A percentile compares a stretch with the other conserved stretches of the same genome.
These are phyloP conservation scores for Viola pubescens DNA, from an alignment of 441 rosid species.

Conservation along the genomic window DNA sequence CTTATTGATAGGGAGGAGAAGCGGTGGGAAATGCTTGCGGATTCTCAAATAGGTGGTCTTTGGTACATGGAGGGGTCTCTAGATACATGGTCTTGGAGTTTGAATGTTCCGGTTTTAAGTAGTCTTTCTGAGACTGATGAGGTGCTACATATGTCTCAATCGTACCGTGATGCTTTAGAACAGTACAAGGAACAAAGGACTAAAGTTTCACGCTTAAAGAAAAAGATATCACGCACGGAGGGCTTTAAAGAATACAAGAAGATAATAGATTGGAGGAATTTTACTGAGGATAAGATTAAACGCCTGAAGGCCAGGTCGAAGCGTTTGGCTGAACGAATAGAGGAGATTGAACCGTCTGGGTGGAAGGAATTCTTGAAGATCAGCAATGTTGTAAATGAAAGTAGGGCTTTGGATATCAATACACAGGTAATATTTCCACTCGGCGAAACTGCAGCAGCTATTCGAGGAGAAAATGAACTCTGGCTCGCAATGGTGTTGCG, in stretches of 20 bases:
- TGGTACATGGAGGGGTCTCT: slow-evolving; percentile 84
- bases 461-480: slow-evolving; percentile 88
- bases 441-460: slow-evolving; percentile 93
- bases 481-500: slow-evolving; percentile 93
- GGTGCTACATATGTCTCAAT: slow-evolving; percentile 46
- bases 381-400: slow-evolving; percentile 80
- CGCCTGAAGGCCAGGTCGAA: slow-evolving; percentile 64
- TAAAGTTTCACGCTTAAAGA: slow-evolving; percentile 75
- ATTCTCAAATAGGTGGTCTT: slow-evolving; percentile 65
- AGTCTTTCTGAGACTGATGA: slow-evolving; percentile 74
- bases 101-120: slow-evolving; percentile 82
- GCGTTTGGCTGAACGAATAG: slow-evolving; percentile 56
- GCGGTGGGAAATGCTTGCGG: slow-evolving; percentile 75
- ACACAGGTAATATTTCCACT: slow-evolving; percentile 69
- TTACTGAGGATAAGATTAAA: slow-evolving; percentile 67
- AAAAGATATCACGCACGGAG: slow-evolving; percentile 70
- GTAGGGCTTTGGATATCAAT: slow-evolving; percentile 69
- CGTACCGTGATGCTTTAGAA: slow-evolving; percentile 49
- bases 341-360: slow-evolving; percentile 88
- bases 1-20: slow-evolving; percentile 55
- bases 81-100: slow-evolving; percentile 97
- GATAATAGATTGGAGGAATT: slow-evolving; percentile 50
- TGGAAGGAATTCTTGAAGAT: slow-evolving; percentile 91
- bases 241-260: slow-evolving; percentile 80
- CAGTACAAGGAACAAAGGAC: slow-evolving; percentile 61